Evolutionary conservation across 257 asterid genomes (phyloP).

Genomic region (Gentiana straminea): DNA sequence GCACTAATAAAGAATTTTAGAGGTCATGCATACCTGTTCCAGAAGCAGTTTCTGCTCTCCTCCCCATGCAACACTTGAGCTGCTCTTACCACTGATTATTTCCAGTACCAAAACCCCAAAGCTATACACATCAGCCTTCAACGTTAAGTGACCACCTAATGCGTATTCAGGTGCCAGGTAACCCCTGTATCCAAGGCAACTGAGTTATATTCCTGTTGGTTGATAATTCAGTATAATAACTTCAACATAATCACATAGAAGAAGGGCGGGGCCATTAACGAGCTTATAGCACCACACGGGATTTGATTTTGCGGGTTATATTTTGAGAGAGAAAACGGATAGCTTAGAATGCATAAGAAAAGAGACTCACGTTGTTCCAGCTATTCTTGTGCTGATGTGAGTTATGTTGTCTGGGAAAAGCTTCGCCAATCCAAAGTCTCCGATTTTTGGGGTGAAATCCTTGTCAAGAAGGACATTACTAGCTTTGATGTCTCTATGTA

Average conservation of each 20-base stretch:
- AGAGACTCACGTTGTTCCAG: constrained; percentile 75
- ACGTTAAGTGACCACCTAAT: constrained; percentile 79
- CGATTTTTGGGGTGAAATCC: constrained; percentile 73
- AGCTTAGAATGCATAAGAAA: constrained; percentile 5
- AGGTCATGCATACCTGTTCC: constrained; percentile 53
- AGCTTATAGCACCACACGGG: too few species aligned
- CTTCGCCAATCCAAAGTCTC: constrained; percentile 93
- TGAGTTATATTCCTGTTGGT: background rate
- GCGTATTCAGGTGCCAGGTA: constrained; percentile 97
- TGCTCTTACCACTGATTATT: constrained; percentile 66
- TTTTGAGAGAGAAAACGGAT: background rate
- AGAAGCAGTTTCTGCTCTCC: constrained; percentile 49
- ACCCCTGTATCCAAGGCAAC: constrained; percentile 41
- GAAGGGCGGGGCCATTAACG: too few species aligned
- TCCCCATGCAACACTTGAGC: constrained; percentile 44
- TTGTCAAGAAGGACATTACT: constrained; percentile 72
- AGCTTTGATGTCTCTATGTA: constrained; percentile 92
- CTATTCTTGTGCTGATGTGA: constrained; percentile 86
- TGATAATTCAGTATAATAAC: too few species aligned
- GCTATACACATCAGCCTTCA: constrained; percentile 88
- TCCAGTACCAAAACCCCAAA: constrained; percentile 80
- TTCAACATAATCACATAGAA: background rate
- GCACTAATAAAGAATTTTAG: too few species aligned
- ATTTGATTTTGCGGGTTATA: too few species aligned
- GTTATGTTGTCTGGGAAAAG: constrained; percentile 87